These are phyloP conservation scores for Basipetospora sp. DNA, from an alignment of 2,329 filamentous ascomycete genomes.

Conservation along the genomic window DNA sequence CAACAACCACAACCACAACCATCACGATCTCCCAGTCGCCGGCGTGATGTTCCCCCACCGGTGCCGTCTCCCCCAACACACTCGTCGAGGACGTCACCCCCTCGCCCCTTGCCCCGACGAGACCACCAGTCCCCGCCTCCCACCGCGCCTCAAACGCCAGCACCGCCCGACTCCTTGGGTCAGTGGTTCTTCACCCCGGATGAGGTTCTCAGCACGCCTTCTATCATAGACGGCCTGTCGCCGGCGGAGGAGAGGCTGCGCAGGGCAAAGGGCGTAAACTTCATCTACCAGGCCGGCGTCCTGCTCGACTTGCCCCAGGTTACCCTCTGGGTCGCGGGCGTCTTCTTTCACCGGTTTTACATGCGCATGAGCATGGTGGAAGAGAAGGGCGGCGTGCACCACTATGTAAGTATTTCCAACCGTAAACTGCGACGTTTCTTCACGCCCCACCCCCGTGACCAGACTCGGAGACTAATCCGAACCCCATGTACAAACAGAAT, in stretches of 20 bases:
- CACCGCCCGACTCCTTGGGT: constrained; percentile 21
- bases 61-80: constrained; percentile 46
- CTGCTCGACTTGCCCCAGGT: constrained; percentile 84
- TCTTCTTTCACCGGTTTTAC: constrained; percentile 92
- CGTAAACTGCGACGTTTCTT: too few species aligned
- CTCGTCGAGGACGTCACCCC: constrained; percentile 39
- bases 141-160: constrained; percentile 23
- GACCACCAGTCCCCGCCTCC: constrained; percentile 28
- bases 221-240: constrained; percentile 66
- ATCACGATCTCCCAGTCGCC: constrained; percentile 35
- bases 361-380: constrained; percentile 76
- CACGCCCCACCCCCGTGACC: too few species aligned
- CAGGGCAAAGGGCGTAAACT: constrained; percentile 85
- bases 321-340: constrained; percentile 78
- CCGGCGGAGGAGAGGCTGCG: constrained; percentile 64
- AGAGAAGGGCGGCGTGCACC: constrained; percentile 65
- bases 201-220: constrained; percentile 71
- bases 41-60: constrained; percentile 44
- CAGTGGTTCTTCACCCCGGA: constrained; percentile 86
- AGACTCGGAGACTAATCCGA: too few species aligned
- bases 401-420: constrained; percentile 64
- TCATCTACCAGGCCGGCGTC: constrained; percentile 87
- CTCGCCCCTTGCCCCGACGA: constrained; percentile 29
- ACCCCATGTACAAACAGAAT: constrained; percentile 31
- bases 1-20: too few species aligned